Percentiles rank a stretch among this genome's conserved stretches.
phyloP scores from a whole-genome alignment of 2,329 filamentous ascomycete genomes.

The Venturia carpophila region DNA sequence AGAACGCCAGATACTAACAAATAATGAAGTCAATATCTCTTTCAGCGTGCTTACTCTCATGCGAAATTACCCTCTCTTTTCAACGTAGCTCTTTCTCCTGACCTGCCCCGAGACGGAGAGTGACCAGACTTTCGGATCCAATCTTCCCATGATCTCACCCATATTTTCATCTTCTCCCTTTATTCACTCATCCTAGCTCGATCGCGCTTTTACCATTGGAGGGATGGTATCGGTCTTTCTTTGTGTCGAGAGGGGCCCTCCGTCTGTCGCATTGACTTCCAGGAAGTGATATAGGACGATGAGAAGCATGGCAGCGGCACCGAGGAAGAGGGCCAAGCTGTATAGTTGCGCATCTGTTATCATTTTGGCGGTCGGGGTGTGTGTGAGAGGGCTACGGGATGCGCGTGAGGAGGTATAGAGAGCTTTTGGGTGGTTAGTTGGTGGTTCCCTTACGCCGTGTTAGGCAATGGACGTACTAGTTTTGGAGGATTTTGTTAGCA shows the following conservation, averaged over 20 bases:
- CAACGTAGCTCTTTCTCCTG: not conserved
- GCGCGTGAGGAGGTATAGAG: slow-evolving; percentile 12
- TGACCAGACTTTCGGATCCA: not conserved
- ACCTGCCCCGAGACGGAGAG: not conserved
- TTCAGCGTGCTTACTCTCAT: not conserved
- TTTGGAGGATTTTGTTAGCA: not conserved
- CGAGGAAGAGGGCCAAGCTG: slow-evolving; percentile 84
- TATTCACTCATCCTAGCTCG: slow-evolving; percentile 12
- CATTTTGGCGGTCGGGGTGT: slow-evolving; percentile 53
- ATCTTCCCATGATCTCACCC: not conserved
- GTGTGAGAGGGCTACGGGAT: not conserved
- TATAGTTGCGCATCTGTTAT: slow-evolving; percentile 92
- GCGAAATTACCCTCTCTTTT: not conserved
- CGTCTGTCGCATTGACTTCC: slow-evolving; percentile 75
- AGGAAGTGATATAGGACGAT: slow-evolving; percentile 96
- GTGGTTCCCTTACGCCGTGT: not conserved
- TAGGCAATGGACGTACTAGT: not conserved
- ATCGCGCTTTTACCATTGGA: slow-evolving; percentile 7
- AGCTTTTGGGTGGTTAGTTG: not conserved
- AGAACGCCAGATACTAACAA: not conserved
- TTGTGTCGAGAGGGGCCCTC: slow-evolving; percentile 7
- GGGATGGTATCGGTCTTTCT: slow-evolving; percentile 11
- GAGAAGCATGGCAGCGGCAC: slow-evolving; percentile 79
- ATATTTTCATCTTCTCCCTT: not conserved
- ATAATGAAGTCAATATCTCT: not conserved